Conservation (phyloP, 306 rosid species). For the Sophora flavescens region DNA sequence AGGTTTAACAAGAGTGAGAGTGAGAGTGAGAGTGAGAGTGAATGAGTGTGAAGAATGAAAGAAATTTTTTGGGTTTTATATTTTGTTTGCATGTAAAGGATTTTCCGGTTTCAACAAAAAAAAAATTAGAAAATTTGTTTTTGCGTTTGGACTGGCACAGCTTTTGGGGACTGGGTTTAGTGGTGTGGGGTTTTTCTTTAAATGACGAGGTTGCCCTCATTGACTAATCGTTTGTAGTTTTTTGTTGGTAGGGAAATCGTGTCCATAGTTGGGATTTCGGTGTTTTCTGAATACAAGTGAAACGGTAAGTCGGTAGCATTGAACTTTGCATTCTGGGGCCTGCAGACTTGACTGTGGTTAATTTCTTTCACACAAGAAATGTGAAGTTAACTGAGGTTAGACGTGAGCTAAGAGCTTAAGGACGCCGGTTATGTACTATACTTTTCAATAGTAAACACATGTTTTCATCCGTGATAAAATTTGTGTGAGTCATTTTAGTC, state of each 20-base stretch:
- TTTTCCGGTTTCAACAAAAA: neutral
- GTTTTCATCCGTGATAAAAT: no score
- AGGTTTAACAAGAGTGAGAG: neutral
- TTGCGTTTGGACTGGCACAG: neutral
- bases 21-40: neutral
- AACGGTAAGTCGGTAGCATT: neutral
- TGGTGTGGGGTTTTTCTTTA: neutral
- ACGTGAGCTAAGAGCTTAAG: no score
- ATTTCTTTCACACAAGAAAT: no score
- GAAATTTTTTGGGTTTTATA: neutral
- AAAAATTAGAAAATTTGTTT: neutral
- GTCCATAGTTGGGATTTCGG: neutral
- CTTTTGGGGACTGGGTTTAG: conserved; percentile 12
- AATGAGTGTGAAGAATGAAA: neutral
- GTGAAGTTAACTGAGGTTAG: no score
- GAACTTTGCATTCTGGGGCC: neutral
- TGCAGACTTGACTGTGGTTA: neutral
- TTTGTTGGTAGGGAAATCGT: neutral
- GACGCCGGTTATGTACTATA: no score
- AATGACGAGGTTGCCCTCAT: neutral
- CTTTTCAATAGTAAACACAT: no score
- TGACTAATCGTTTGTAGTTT: neutral
- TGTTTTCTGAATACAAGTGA: neutral
- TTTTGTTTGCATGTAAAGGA: conserved; percentile 38
- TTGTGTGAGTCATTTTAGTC: no score